Base-by-base conservation (phyloP, 805 yeast species). In the Candida namnaoensis region DNA sequence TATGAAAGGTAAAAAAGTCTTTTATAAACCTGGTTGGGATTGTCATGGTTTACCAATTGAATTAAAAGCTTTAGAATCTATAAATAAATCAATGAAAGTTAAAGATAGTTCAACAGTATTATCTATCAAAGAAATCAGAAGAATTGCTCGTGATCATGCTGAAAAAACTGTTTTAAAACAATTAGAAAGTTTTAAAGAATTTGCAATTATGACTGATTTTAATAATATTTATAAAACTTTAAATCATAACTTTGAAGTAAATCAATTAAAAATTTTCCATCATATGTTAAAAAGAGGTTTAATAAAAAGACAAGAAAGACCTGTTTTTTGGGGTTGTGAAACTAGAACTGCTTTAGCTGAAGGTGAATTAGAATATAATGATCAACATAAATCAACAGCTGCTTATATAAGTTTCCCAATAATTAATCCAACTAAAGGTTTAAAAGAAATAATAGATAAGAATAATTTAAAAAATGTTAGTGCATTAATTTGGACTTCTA, bases 41-140 rank as follows among this genome's bases (percentile, higher is more conserved):
- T 93, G 99, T 56, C 99, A 93, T 64, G 99, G 99, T 0, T 66
- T 93, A 34, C 99, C 99, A 1, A 93, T 93, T 47, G 99, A 93
- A 60, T 68, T 87, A 57, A 90, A 88, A 52, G 95, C 95, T 0
- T 60, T 87, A 59, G 73, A 60, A 50, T 72, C 63, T 45, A 61
- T 61, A 38, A 66, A 49, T 53, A 60, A 53, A 33, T 61, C 67
- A 38, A 48, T 57, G 40, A 51, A 58, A 28, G 33, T 30, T 30
- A 59, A 61, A 14, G 58, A 53, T 34, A 57, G 70, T 0, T 54
- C 66, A 1, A 60, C 64, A 4, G 43, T 57, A 15, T 41, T 70
- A 7, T 57, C 71, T 23, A 65, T 75, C 0, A 52, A 65, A n/a
- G 81, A 82, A 40, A 72, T 84, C 12, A 71, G 96, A 36, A 56